Evolutionary conservation across 768 basidiomycete species (phyloP).

Genomic region (Tricholoma flavovirens): DNA sequence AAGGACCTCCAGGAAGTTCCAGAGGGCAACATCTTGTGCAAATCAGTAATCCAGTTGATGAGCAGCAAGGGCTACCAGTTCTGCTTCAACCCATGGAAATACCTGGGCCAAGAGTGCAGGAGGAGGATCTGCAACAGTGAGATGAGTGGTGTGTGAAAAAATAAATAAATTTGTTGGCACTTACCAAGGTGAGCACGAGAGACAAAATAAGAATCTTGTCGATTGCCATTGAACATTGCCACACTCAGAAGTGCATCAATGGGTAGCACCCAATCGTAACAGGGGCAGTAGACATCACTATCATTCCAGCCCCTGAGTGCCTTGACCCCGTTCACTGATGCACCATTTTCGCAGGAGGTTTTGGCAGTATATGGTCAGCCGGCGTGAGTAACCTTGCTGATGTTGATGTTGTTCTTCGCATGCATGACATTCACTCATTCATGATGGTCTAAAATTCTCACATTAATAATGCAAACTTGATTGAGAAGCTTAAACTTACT

Average conservation of each 20-base stretch:
- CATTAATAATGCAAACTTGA: not conserved
- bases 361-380: conserved; percentile 15
- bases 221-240: conserved; percentile 18
- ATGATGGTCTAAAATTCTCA: conserved; percentile 17
- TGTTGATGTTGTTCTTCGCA: conserved; percentile 15
- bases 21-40: conserved; percentile 15
- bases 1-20: conserved; percentile 20
- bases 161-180: not conserved
- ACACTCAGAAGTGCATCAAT: conserved; percentile 21
- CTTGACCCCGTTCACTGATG: conserved; percentile 17
- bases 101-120: conserved; percentile 2
- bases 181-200: conserved; percentile 10
- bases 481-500: conserved; percentile 13
- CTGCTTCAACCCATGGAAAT: conserved; percentile 8
- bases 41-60: not conserved
- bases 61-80: not conserved
- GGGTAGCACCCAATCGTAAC: conserved; percentile 22
- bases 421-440: conserved; percentile 19
- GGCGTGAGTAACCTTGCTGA: conserved; percentile 7
- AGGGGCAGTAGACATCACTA: conserved; percentile 10
- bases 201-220: conserved; percentile 19
- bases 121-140: conserved; percentile 12
- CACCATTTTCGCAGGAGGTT: conserved; percentile 17
- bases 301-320: conserved; percentile 16
- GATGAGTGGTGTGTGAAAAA: not conserved